phyloP scores from a whole-genome alignment of 331 rosid species.

The Cydonia oblonga region DNA sequence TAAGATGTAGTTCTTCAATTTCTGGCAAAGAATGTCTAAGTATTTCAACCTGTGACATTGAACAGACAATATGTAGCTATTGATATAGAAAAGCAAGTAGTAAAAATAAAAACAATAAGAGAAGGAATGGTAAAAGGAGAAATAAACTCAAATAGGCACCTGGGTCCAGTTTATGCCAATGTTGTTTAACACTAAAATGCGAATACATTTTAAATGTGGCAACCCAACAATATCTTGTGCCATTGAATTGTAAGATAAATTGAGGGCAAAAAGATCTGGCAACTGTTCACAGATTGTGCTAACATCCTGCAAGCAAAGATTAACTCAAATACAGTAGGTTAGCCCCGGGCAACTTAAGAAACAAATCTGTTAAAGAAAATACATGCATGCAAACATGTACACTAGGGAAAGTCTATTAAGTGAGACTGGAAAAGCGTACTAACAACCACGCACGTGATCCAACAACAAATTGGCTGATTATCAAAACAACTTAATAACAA shows the following conservation, averaged over 20 bases:
- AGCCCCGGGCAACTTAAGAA: neutral
- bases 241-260: constrained; percentile 64
- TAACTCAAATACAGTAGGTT: constrained; percentile 5
- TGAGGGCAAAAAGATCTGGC: constrained; percentile 50
- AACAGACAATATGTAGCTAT: constrained; percentile 6
- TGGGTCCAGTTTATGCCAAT: constrained; percentile 67
- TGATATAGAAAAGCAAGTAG: neutral
- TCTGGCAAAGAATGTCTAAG: constrained; percentile 49
- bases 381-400: neutral
- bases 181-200: constrained; percentile 57
- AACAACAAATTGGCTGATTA: neutral
- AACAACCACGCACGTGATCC: neutral
- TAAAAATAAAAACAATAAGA: neutral
- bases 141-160: constrained; percentile 28
- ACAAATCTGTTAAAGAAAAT: neutral
- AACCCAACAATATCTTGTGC: constrained; percentile 39
- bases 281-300: constrained; percentile 69
- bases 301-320: constrained; percentile 60
- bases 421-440: neutral
- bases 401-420: neutral
- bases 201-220: constrained; percentile 44
- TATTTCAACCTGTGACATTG: constrained; percentile 31
- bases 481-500: neutral
- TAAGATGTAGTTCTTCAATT: constrained; percentile 68
- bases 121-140: neutral